A percentile compares a stretch with the other conserved stretches of the same genome.
Conservation (phyloP, 208 protist genomes). For the Leptomonas seymouri region DNA sequence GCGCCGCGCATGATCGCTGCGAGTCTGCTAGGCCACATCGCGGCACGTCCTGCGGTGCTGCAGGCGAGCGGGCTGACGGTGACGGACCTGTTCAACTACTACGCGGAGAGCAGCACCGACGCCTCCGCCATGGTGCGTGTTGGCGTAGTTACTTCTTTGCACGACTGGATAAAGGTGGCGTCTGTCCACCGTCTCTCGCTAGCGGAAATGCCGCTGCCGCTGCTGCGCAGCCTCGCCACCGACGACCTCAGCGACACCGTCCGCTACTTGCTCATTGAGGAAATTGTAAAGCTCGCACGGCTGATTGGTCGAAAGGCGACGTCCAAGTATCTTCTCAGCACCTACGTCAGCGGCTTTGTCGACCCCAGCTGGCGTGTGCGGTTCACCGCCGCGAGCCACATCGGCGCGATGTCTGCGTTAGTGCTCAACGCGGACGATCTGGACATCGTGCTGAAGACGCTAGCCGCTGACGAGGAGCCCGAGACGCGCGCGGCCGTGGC, state of each 20-base stretch:
- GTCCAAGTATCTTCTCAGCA: slow-evolving; percentile 53
- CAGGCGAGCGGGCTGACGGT: slow-evolving; percentile 50
- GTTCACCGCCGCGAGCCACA: slow-evolving; percentile 55
- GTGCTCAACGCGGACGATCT: slow-evolving; percentile 55
- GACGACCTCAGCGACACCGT: slow-evolving; percentile 80
- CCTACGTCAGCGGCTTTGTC: slow-evolving; percentile 44
- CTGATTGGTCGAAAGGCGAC: slow-evolving; percentile 53
- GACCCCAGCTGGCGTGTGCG: slow-evolving; percentile 84
- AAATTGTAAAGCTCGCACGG: slow-evolving; percentile 52
- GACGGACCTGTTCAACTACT: slow-evolving; percentile 68
- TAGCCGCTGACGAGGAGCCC: slow-evolving; percentile 67
- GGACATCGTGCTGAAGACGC: slow-evolving; percentile 39
- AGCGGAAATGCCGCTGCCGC: slow-evolving; percentile 66
- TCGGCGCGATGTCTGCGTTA: slow-evolving; percentile 49
- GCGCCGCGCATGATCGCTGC: slow-evolving; percentile 70
- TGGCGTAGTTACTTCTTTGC: slow-evolving; percentile 52
- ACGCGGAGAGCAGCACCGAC: slow-evolving; percentile 60
- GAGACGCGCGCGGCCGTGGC: slow-evolving; percentile 68
- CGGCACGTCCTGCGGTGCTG: slow-evolving; percentile 48
- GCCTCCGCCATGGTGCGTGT: slow-evolving; percentile 55
- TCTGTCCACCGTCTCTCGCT: slow-evolving; percentile 44
- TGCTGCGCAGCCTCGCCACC: slow-evolving; percentile 57
- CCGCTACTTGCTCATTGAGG: slow-evolving; percentile 57
- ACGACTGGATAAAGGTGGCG: slow-evolving; percentile 69
- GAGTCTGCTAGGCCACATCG: slow-evolving; percentile 56